These are phyloP conservation scores for Paecilomyces sp. DNA, from an alignment of 2,329 filamentous ascomycete genomes.

Conservation along the genomic window DNA sequence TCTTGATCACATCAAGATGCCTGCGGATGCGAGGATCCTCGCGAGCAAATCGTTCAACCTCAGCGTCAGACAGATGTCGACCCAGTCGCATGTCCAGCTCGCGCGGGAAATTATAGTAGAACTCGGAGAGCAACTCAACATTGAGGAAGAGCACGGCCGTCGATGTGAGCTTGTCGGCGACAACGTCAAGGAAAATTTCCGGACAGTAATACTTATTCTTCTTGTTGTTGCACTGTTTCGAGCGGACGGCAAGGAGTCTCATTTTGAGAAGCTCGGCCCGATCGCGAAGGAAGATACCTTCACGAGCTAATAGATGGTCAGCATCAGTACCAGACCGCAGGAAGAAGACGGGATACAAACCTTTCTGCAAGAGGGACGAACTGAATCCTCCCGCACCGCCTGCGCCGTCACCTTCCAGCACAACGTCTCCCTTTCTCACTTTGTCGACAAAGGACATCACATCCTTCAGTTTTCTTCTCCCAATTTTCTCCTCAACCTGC, in stretches of 20 bases:
- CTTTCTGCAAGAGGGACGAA: constrained; percentile 72
- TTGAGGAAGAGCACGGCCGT: constrained; percentile 97
- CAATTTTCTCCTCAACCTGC: constrained; percentile 67
- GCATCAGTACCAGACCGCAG: constrained; percentile 2
- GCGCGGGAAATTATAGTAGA: constrained; percentile 95
- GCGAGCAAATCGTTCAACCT: constrained; percentile 83
- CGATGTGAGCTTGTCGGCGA: constrained; percentile 86
- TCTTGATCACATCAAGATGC: constrained; percentile 83
- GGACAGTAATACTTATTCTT: constrained; percentile 96
- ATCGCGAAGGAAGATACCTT: constrained; percentile 90
- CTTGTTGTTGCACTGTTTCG: constrained; percentile 74
- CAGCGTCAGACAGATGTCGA: constrained; percentile 65
- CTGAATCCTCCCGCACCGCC: constrained; percentile 93
- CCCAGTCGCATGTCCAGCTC: constrained; percentile 84
- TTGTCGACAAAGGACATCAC: constrained; percentile 89
- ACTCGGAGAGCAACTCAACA: constrained; percentile 91
- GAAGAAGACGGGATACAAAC: constrained; percentile 42
- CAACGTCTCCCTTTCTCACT: constrained; percentile 75
- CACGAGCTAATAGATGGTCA: constrained; percentile 56
- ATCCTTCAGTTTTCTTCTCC: constrained; percentile 77
- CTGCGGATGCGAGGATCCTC: constrained; percentile 86
- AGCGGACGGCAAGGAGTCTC: constrained; percentile 79
- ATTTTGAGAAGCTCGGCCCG: constrained; percentile 85
- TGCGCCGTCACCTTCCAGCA: constrained; percentile 73
- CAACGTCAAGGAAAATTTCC: constrained; percentile 95